Evolutionary conservation across 2,329 filamentous ascomycete species (phyloP), one percentile per base, ranked within the genome.

Genomic region (Madurella fahalii): DNA sequence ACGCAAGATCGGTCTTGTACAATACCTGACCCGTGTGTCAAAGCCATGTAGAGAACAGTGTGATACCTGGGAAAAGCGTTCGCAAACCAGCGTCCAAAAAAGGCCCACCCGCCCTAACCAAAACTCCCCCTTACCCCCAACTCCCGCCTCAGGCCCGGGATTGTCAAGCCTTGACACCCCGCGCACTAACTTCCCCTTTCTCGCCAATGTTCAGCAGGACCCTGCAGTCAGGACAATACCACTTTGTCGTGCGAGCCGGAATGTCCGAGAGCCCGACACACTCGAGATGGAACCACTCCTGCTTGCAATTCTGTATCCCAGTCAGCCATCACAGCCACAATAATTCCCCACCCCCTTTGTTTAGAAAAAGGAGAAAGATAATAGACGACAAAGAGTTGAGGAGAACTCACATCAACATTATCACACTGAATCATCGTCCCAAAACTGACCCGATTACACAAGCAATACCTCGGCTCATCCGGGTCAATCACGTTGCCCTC

Each of bases 371-470:
- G n/a, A n/a, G n/a, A n/a, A n/a, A n/a, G n/a, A n/a, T n/a, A n/a
- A n/a, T n/a, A n/a, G 16, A 40, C 41, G 54, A 47, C 44, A 51
- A 51, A 47, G 56, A 41, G n/a, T 12, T 34, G 42, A 40, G 54
- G 52, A 55, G 42, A 31, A 74, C 83, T 81, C 74, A 89, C 86
- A 71, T 89, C 85, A 43, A 82, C 76, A 64, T 90, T 90, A 65
- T 93, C 89, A 70, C 89, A 94, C 57, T 83, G 82, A 67, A 94
- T 89, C 89, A 94, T 94, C 17, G 80, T 84, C 50, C 89, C 89
- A 67, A 86, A 92, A 68, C 87, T 90, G 50, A 94, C 87, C 54
- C 89, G 78, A 62, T 89, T 87, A 70, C 89, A 94, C 52, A 86
- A 70, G 66, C 89, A 94, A 69, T 94, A 94, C 58, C 82, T 76